Conservation (phyloP, 2,329 filamentous ascomycete species). For the Fusarium kyushuense region DNA sequence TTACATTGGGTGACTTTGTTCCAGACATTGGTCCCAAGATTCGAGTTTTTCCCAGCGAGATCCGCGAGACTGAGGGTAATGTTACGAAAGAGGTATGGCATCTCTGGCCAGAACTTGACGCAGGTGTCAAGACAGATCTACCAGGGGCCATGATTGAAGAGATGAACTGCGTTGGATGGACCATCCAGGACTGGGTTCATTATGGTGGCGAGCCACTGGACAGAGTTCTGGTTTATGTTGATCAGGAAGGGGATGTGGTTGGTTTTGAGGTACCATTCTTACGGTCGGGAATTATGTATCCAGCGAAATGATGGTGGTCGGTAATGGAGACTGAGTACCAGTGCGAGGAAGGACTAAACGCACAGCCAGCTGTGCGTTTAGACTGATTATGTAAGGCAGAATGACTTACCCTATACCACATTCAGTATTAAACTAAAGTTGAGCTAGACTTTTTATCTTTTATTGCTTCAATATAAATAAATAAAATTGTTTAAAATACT, state of each 20-base stretch:
- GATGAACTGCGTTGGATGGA: conserved; percentile 50
- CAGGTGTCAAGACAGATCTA: conserved; percentile 44
- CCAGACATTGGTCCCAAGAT: conserved; percentile 33
- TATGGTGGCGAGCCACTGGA: conserved; percentile 53
- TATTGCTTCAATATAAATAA: too few species aligned
- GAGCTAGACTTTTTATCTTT: too few species aligned
- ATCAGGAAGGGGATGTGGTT: conserved; percentile 42
- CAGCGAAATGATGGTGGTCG: not conserved
- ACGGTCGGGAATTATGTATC: conserved; percentile 45
- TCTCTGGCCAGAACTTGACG: conserved; percentile 45
- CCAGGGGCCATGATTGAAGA: conserved; percentile 40
- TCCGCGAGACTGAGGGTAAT: conserved; percentile 27
- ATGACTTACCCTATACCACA: too few species aligned
- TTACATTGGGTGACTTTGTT: conserved; percentile 44
- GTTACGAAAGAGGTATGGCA: conserved; percentile 46
- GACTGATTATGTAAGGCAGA: too few species aligned
- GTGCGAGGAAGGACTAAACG: too few species aligned
- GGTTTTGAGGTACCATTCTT: conserved; percentile 53
- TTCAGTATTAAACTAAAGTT: too few species aligned
- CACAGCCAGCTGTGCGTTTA: too few species aligned
- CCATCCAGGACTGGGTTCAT: conserved; percentile 52
- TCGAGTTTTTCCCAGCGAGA: conserved; percentile 46
- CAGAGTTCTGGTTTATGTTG: conserved; percentile 45
- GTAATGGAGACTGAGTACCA: too few species aligned
- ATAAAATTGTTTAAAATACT: too few species aligned